phyloP scores from a whole-genome alignment of 108 stramenopile species.

The Cyclotella baltica region DNA sequence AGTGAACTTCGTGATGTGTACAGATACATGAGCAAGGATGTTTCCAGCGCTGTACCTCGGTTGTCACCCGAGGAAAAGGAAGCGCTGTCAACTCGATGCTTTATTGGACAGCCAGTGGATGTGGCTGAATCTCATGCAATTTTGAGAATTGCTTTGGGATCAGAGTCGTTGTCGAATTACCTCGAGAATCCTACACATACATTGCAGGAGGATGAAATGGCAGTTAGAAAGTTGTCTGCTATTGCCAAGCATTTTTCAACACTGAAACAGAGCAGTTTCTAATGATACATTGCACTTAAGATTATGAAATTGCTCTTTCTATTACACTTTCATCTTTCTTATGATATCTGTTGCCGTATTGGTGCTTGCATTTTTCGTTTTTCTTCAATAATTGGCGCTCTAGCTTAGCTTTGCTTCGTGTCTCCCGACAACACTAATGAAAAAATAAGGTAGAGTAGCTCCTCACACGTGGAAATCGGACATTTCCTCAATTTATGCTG shows the following conservation, averaged over 20 bases:
- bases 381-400: no score
- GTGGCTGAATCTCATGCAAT: slow-evolving; percentile 71
- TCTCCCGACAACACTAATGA: no score
- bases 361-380: no score
- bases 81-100: slow-evolving; percentile 51
- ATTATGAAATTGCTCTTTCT: no score
- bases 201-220: background rate
- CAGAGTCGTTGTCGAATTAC: slow-evolving; percentile 63
- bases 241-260: slow-evolving; percentile 14
- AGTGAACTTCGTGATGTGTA: slow-evolving; percentile 70
- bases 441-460: no score
- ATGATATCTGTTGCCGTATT: no score
- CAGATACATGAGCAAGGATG: slow-evolving; percentile 76
- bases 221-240: slow-evolving; percentile 11
- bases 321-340: no score
- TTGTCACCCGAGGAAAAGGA: slow-evolving; percentile 63
- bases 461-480: no score
- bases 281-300: no score
- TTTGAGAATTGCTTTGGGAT: slow-evolving; percentile 71
- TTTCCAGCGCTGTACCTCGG: slow-evolving; percentile 39
- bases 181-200: slow-evolving; percentile 29
- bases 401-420: no score
- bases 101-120: slow-evolving; percentile 79
- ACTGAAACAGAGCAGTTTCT: slow-evolving; percentile 5
- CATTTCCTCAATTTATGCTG: no score